Percentiles rank a stretch among this genome's conserved stretches.
Evolutionary conservation across 371 early-diverging fungal genomes (phyloP).

Genomic region (Mucor saturninus): DNA sequence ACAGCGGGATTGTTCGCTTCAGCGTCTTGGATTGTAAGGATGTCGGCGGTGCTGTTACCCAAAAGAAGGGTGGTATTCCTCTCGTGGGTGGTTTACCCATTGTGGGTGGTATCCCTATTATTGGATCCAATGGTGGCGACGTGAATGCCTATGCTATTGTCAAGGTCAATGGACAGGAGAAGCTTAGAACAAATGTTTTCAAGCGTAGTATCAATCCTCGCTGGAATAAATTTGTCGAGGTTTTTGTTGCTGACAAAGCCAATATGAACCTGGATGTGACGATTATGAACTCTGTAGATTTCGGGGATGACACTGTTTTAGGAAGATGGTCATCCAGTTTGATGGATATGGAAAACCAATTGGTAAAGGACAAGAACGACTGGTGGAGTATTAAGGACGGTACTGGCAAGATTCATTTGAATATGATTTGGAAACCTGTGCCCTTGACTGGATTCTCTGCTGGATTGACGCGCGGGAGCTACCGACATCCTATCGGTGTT

Average conservation of each 20-base stretch:
- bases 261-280: slow-evolving; percentile 22
- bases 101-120: slow-evolving; percentile 28
- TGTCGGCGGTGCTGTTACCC: slow-evolving; percentile 23
- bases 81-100: slow-evolving; percentile 28
- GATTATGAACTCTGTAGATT: slow-evolving; percentile 31
- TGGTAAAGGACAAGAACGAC: slow-evolving; percentile 41
- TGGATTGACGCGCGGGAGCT: slow-evolving; percentile 34
- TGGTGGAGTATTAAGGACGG: slow-evolving; percentile 46
- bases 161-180: slow-evolving; percentile 37
- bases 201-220: slow-evolving; percentile 48
- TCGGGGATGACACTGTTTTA: slow-evolving; percentile 29
- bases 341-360: slow-evolving; percentile 26
- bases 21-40: slow-evolving; percentile 47
- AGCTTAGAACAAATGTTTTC: slow-evolving; percentile 31
- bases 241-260: slow-evolving; percentile 35
- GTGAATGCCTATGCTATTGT: slow-evolving; percentile 46
- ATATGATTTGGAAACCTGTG: slow-evolving; percentile 52
- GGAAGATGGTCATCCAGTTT: slow-evolving; percentile 31
- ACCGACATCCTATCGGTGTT: slow-evolving; percentile 75
- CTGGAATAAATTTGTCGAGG: slow-evolving; percentile 44
- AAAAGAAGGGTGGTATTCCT: slow-evolving; percentile 31
- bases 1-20: slow-evolving; percentile 47
- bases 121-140: slow-evolving; percentile 19
- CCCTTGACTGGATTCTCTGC: slow-evolving; percentile 42
- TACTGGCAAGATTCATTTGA: slow-evolving; percentile 48